These are phyloP conservation scores for Tolypocladium sp. DNA, from an alignment of 2,329 filamentous ascomycete species.

Conservation along the genomic window DNA sequence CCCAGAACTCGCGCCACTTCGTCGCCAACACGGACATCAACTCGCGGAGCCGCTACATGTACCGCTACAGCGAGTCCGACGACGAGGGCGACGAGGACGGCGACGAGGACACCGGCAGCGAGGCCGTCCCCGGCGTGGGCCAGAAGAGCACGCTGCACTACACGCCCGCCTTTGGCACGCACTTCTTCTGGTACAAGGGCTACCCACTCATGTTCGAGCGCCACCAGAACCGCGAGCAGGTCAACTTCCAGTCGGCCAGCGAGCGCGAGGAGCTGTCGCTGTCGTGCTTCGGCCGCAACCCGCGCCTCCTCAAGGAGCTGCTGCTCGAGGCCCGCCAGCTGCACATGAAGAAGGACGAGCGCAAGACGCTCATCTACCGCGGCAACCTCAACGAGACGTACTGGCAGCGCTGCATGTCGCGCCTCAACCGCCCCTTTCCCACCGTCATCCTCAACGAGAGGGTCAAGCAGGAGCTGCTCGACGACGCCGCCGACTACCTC, in stretches of 20 bases:
- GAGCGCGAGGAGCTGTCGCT: constrained; percentile 51
- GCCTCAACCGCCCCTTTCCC: constrained; percentile 51
- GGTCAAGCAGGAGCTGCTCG: constrained; percentile 49
- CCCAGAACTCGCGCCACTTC: constrained; percentile 49
- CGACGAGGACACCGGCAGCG: constrained; percentile 23
- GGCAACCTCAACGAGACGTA: constrained; percentile 38
- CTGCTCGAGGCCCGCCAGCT: constrained; percentile 47
- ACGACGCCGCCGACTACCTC: constrained; percentile 55
- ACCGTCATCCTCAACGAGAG: constrained; percentile 56
- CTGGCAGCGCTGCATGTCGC: constrained; percentile 56
- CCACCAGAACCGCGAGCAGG: constrained; percentile 34
- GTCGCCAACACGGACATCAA: constrained; percentile 55
- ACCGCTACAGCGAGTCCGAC: constrained; percentile 35
- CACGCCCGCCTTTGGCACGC: constrained; percentile 57
- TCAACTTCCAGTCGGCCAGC: constrained; percentile 28
- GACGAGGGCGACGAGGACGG: constrained; percentile 27
- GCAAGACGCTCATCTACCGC: constrained; percentile 58
- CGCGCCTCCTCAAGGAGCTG: constrained; percentile 51
- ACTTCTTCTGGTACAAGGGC: constrained; percentile 60
- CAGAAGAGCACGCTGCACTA: constrained; percentile 46
- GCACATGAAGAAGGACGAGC: constrained; percentile 48
- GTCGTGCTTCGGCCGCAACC: constrained; percentile 53
- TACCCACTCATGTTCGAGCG: constrained; percentile 50
- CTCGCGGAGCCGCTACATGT: constrained; percentile 41
- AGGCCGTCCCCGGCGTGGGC: constrained; percentile 11